phyloP scores from a whole-genome alignment of 257 asterid genomes.

The Solanum bukasovii region DNA sequence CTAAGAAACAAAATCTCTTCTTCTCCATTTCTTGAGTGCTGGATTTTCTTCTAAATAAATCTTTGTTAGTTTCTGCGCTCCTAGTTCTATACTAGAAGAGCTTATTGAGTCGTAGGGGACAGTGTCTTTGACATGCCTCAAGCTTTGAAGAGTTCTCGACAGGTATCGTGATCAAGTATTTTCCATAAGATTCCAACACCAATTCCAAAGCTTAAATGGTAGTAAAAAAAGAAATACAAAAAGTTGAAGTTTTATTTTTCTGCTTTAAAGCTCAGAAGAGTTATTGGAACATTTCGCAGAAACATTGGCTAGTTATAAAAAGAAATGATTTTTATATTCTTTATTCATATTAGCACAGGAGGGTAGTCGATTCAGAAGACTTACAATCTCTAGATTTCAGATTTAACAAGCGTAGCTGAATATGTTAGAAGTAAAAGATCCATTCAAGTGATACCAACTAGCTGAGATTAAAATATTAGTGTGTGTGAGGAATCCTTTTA shows the following conservation, averaged over 20 bases:
- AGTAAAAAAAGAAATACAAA: background rate
- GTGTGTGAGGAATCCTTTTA: background rate
- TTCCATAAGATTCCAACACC: background rate
- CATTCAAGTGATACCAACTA: background rate
- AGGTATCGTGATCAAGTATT: background rate
- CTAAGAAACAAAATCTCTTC: no score
- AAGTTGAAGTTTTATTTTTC: background rate
- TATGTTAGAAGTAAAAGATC: background rate
- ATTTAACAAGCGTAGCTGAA: background rate
- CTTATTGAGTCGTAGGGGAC: background rate
- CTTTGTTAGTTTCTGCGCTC: no score
- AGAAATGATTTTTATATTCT: background rate
- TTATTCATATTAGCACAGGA: background rate
- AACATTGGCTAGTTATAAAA: background rate
- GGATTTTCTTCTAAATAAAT: no score
- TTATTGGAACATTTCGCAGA: background rate
- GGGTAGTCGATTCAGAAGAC: background rate
- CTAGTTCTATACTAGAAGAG: background rate
- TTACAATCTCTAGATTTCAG: background rate
- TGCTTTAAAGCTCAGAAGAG: background rate
- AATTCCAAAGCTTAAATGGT: background rate
- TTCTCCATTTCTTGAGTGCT: no score
- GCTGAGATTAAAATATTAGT: background rate
- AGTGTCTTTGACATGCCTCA: background rate
- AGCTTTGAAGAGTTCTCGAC: background rate